Percentiles rank a stretch among this genome's conserved stretches.
phyloP scores from a whole-genome alignment of 208 protist species.

The Naegleria lovaniensis region DNA sequence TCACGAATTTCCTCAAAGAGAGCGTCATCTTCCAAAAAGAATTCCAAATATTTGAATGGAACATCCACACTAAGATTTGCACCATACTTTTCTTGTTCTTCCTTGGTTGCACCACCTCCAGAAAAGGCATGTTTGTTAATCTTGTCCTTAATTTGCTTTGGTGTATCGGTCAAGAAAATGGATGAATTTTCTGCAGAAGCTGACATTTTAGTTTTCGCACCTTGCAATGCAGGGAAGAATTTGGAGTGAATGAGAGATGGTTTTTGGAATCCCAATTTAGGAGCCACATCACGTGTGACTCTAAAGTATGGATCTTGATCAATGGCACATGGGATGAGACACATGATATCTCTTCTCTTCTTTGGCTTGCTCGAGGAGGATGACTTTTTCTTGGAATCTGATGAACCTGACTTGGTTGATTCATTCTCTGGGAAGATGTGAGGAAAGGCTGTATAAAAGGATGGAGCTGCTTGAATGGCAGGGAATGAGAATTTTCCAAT shows the following conservation, averaged over 20 bases:
- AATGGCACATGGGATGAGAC: conserved; percentile 94
- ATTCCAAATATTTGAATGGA: conserved; percentile 89
- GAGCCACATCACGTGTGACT: conserved; percentile 87
- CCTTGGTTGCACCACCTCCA: conserved; percentile 84
- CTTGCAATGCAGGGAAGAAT: conserved; percentile 95
- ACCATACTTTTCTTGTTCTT: conserved; percentile 84
- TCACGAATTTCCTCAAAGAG: conserved; percentile 69
- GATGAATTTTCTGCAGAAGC: conserved; percentile 68
- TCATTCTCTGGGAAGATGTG: conserved; percentile 65
- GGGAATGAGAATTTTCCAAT: conserved; percentile 91
- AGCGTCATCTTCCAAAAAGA: conserved; percentile 89
- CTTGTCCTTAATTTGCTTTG: conserved; percentile 83
- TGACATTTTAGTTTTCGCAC: conserved; percentile 91
- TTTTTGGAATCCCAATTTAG: conserved; percentile 76
- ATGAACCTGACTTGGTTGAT: neutral
- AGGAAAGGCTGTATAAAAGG: conserved; percentile 85
- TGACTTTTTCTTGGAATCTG: neutral
- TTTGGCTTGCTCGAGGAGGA: neutral
- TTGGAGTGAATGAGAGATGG: conserved; percentile 90
- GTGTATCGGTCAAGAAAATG: conserved; percentile 92
- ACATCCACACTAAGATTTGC: conserved; percentile 87
- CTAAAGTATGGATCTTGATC: conserved; percentile 98
- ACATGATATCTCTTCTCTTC: conserved; percentile 59
- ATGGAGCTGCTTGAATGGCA: conserved; percentile 92
- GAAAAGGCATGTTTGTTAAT: conserved; percentile 92